Evolutionary conservation across 1,284 basidiomycete genomes (phyloP), one percentile per base, ranked within the genome.

Genomic region (Macrocystidia cucumis): DNA sequence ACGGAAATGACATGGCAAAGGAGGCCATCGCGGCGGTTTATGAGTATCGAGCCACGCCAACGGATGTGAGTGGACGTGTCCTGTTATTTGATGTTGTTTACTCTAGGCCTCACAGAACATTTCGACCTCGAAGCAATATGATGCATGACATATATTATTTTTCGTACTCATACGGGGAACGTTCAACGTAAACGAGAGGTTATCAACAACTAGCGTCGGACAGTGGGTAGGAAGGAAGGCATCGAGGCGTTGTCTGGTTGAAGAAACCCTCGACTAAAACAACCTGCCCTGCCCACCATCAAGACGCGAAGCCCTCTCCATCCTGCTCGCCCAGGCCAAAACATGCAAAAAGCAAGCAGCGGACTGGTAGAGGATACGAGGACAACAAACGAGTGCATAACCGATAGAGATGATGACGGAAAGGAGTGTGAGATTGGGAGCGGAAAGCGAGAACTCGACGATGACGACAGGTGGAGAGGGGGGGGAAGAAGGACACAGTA

Each of bases 1-100:
- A 85, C 51, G 72, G 72, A 50, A 89, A 69, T 57, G 87, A 60
- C 82, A 92, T 75, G 51, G 61, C 63, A 49, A 69, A 67, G 46
- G 67, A 65, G 38, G 63, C 60, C 64, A 67, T 67, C 44, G 49
- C 48, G 41, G 36, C 42, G 32, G 24, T 38, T 45, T 37, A 40
- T 23, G n/a, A n/a, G n/a, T n/a, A n/a, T n/a, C n/a, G n/a, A n/a
- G n/a, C n/a, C n/a, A n/a, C n/a, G n/a, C n/a, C n/a, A n/a, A n/a
- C n/a, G n/a, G n/a, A n/a, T n/a, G n/a, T n/a, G n/a, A n/a, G 54
- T 52, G 54, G 56, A 63, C 60, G 62, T 64, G 60, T n/a, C n/a
- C n/a, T n/a, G n/a, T n/a, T n/a, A 16, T 30, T 30, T 4, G 9
- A 23, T 23, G 30, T 28, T 59, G 47, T 58, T 60, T 59, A 58